phyloP scores from a whole-genome alignment of 2,329 filamentous ascomycete species.

The Phyllosticta paracitricarpa region DNA sequence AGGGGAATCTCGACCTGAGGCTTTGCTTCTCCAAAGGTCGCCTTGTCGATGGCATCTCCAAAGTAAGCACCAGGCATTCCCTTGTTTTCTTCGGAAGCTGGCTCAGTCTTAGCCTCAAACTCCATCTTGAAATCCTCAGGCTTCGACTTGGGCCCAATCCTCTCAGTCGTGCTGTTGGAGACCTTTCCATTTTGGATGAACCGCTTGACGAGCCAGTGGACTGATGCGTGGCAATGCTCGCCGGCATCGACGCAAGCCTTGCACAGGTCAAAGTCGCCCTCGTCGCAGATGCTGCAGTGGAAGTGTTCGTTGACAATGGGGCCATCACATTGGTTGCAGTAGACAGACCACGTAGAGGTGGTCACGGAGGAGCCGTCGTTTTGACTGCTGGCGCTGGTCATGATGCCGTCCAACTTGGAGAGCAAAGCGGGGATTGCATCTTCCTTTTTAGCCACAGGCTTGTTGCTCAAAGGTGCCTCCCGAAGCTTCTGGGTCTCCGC shows the following conservation, averaged over 20 bases:
- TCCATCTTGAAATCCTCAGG: conserved; percentile 15
- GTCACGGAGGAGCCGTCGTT: not conserved
- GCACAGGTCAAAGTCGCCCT: conserved; percentile 92
- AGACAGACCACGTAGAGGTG: conserved; percentile 61
- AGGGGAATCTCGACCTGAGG: conserved; percentile 23
- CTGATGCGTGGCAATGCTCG: conserved; percentile 63
- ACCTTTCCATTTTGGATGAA: conserved; percentile 68
- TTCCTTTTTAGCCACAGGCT: not conserved
- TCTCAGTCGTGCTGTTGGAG: conserved; percentile 77
- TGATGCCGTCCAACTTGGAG: conserved; percentile 15
- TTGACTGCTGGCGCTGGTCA: not conserved
- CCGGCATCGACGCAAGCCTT: conserved; percentile 65
- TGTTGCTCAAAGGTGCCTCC: not conserved
- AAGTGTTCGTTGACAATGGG: conserved; percentile 76
- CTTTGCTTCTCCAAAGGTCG: conserved; percentile 26
- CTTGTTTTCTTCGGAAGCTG: conserved; percentile 33
- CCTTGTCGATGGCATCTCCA: too few relatives aligned
- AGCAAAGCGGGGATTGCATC: conserved; percentile 18
- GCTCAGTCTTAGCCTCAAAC: conserved; percentile 32
- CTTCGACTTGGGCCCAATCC: conserved; percentile 55
- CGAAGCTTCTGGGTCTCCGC: not conserved
- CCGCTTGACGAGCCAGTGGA: conserved; percentile 94
- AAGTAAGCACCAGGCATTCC: conserved; percentile 9
- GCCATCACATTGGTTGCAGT: conserved; percentile 82
- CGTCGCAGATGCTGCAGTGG: conserved; percentile 88